A percentile compares a stretch with the other conserved stretches of the same genome.
Conservation (phyloP, 805 yeast species). For the Saccharomycopsis sp. region DNA sequence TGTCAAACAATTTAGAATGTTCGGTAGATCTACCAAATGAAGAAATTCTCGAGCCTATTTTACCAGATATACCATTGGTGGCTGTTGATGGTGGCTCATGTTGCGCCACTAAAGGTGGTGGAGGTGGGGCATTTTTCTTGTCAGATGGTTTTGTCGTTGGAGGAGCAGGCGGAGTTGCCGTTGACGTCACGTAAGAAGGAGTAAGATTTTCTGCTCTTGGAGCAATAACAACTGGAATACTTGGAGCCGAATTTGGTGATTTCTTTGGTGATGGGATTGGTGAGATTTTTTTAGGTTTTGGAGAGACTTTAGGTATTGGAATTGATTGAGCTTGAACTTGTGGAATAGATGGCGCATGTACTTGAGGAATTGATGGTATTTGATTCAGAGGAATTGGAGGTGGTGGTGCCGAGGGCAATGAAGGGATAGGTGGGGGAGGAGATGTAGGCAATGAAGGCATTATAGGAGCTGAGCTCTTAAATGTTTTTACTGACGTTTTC, state of each 20-base stretch:
- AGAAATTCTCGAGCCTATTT: conserved; percentile 25
- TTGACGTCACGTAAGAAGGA: conserved; percentile 10
- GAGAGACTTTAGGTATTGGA: conserved; percentile 22
- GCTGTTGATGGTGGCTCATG: too few species aligned
- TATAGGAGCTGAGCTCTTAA: conserved; percentile 17
- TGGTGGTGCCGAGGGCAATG: conserved; percentile 26
- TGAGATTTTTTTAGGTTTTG: conserved; percentile 21
- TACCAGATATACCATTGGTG: conserved; percentile 15
- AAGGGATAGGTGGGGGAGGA: conserved; percentile 25
- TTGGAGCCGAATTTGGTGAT: conserved; percentile 13
- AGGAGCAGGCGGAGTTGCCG: conserved; percentile 24
- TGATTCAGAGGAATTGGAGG: conserved; percentile 21
- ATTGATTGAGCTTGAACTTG: conserved; percentile 21
- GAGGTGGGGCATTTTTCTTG: conserved; percentile 27
- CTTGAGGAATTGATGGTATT: conserved; percentile 20
- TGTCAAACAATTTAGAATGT: conserved; percentile 28
- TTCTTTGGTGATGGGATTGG: conserved; percentile 8
- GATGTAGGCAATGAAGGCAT: conserved; percentile 21
- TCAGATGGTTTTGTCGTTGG: conserved; percentile 25
- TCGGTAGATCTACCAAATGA: conserved; percentile 16
- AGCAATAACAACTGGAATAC: conserved; percentile 21
- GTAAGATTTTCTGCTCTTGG: conserved; percentile 19
- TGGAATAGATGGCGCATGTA: conserved; percentile 22
- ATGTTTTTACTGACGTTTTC: too few species aligned
- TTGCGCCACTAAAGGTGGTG: conserved; percentile 28